These are phyloP conservation scores for Epichloe elymi DNA, from an alignment of 2,329 filamentous ascomycete species.

Conservation along the genomic window DNA sequence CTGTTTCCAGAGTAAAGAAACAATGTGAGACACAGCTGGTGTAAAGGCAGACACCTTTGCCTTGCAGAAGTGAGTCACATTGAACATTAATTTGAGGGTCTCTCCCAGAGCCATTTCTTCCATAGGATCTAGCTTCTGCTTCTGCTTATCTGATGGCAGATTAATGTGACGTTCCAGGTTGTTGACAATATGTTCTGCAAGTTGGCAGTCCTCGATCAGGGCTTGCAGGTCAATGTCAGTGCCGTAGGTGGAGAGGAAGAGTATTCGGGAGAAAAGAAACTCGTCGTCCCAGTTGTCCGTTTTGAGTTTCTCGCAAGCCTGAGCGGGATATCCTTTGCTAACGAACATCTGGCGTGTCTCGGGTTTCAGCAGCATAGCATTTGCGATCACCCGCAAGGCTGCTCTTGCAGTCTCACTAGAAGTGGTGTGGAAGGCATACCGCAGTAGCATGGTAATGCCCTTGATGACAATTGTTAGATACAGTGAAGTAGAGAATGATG, in stretches of 20 bases:
- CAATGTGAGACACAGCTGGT: slow-evolving; percentile 53
- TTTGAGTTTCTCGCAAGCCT: slow-evolving; percentile 59
- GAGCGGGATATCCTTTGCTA: slow-evolving; percentile 39
- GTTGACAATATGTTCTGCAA: slow-evolving; percentile 46
- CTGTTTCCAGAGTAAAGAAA: slow-evolving; percentile 52
- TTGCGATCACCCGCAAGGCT: slow-evolving; percentile 68
- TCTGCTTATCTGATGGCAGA: slow-evolving; percentile 17
- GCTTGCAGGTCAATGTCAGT: slow-evolving; percentile 33
- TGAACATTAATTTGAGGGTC: slow-evolving; percentile 80
- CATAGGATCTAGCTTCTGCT: slow-evolving; percentile 38
- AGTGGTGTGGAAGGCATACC: slow-evolving; percentile 58
- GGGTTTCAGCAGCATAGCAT: slow-evolving; percentile 48
- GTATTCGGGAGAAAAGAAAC: slow-evolving; percentile 49
- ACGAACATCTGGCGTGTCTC: slow-evolving; percentile 30
- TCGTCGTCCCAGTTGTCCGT: slow-evolving; percentile 69
- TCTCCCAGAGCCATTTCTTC: slow-evolving; percentile 71
- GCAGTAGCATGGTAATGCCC: slow-evolving; percentile 62
- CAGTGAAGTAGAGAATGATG: neutral
- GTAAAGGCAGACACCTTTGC: slow-evolving; percentile 50
- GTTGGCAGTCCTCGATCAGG: slow-evolving; percentile 29
- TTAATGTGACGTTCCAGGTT: slow-evolving; percentile 60
- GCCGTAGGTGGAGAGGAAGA: slow-evolving; percentile 35
- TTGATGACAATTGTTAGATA: slow-evolving; percentile 22
- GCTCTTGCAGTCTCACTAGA: slow-evolving; percentile 54
- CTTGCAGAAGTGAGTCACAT: slow-evolving; percentile 64